Evolutionary conservation across 2,329 filamentous ascomycete species (phyloP).

Genomic region (Neonectria ditissima): DNA sequence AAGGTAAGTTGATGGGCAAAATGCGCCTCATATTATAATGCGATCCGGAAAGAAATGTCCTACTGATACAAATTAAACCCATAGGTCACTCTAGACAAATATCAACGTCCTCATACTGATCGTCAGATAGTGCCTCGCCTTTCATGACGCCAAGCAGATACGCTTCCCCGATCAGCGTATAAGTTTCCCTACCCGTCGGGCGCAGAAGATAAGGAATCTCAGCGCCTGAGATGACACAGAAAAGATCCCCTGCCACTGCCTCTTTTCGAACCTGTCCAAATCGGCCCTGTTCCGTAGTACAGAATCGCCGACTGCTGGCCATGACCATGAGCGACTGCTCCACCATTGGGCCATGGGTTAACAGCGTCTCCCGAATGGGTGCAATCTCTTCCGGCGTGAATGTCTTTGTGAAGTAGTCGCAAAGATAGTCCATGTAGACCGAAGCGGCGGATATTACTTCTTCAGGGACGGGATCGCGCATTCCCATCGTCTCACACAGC

Average conservation of each 20-base stretch:
- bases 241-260: not conserved
- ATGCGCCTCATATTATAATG: not conserved
- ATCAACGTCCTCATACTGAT: not conserved
- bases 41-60: not conserved
- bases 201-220: constrained; percentile 11
- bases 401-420: not conserved
- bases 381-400: not conserved
- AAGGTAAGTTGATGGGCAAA: not conserved
- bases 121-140: constrained; percentile 1
- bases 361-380: not conserved
- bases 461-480: not conserved
- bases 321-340: not conserved
- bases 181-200: not conserved
- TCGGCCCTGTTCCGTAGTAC: not conserved
- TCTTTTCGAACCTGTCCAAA: constrained; percentile 4
- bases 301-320: not conserved
- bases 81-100: not conserved
- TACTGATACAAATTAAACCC: not conserved
- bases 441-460: not conserved
- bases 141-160: constrained; percentile 12
- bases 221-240: constrained; percentile 1
- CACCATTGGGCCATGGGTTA: not conserved
- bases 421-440: constrained; percentile 1
- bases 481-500: constrained; percentile 10
- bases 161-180: constrained; percentile 1